Evolutionary conservation across 1,284 basidiomycete species (phyloP), one percentile per base, ranked within the genome.

Genomic region (Moniliophthora roreri): DNA sequence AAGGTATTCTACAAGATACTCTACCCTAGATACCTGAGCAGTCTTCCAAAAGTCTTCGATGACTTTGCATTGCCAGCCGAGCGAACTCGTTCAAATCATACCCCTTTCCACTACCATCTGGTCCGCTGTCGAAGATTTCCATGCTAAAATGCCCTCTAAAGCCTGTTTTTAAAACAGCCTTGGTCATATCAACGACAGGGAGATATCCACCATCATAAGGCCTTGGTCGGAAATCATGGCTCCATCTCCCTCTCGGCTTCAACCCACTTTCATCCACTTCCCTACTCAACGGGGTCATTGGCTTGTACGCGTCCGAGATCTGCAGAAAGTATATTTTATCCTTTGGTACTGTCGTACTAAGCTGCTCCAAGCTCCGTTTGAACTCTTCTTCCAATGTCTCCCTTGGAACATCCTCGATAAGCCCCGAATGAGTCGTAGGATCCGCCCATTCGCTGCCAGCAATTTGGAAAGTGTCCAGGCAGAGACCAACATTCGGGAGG

Each of bases 281-380:
- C 8, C 11, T 21, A 3, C 18, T 28, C 11, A 50, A 26, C 16
- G 49, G 38, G 4, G 37, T 18, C n/a, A 8, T 28, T 20, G 32
- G 16, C 39, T 50, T 50, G 39, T 50, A 50, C 20, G 49, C 49
- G 28, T 50, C 49, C 10, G 49, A 50, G n/a, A 50, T 50, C 38
- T 50, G 49, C 24, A 50, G 23, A n/a, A 50, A 38, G 21, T 38
- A 50, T 10, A 50, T 50, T 35, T 50, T 50, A 10, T 50, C 48
- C 11, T n/a, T 24, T 15, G 49, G 49, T n/a, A 50, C 13, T n/a
- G 49, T 50, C 37, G 18, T 41, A 11, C 20, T 16, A 41, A 50
- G 49, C 38, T 50, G 36, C 20, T 15, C 37, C 10, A 50, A 20
- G 28, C 49, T 41, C n/a, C 32, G 7, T 11, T 41, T 50, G 20